Evolutionary conservation across 805 yeast species (phyloP).

Genomic region (Metschnikowia noctiluminum): DNA sequence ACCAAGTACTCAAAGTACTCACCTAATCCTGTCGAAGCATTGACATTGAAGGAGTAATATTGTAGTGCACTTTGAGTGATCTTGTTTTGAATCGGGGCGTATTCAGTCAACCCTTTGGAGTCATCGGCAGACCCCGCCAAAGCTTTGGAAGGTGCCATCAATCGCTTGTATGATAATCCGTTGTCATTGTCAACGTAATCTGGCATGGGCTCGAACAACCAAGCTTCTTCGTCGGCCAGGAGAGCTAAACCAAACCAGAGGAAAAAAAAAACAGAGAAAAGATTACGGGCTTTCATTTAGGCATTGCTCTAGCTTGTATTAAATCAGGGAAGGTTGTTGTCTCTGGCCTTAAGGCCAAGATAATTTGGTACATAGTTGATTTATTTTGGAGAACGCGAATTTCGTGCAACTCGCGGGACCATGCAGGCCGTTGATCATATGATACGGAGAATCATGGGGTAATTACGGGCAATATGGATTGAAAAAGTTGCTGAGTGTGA

Average conservation of each 20-base stretch:
- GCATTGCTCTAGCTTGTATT: neutral
- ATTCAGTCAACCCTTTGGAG: slow-evolving; percentile 34
- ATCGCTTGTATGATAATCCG: neutral
- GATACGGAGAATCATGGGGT: too few relatives aligned
- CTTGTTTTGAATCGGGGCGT: slow-evolving; percentile 33
- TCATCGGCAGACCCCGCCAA: neutral
- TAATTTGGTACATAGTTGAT: too few relatives aligned
- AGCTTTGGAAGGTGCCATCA: neutral
- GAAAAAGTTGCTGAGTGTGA: too few relatives aligned
- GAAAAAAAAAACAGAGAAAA: neutral
- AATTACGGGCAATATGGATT: too few relatives aligned
- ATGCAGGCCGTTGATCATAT: too few relatives aligned
- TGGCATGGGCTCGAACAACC: neutral
- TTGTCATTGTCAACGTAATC: slow-evolving; percentile 1
- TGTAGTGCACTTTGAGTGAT: slow-evolving; percentile 39
- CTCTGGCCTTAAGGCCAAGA: too few relatives aligned
- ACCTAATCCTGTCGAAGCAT: slow-evolving; percentile 44
- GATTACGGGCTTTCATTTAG: neutral
- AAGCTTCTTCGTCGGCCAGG: neutral
- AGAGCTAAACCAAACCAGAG: neutral
- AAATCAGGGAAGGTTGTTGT: neutral
- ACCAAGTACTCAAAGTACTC: slow-evolving; percentile 45
- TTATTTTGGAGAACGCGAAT: too few relatives aligned
- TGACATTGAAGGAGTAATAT: slow-evolving; percentile 42
- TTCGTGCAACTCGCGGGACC: too few relatives aligned